Base-by-base conservation (phyloP, 768 basidiomycete genomes). In the Peribolospora kevripleyi region DNA sequence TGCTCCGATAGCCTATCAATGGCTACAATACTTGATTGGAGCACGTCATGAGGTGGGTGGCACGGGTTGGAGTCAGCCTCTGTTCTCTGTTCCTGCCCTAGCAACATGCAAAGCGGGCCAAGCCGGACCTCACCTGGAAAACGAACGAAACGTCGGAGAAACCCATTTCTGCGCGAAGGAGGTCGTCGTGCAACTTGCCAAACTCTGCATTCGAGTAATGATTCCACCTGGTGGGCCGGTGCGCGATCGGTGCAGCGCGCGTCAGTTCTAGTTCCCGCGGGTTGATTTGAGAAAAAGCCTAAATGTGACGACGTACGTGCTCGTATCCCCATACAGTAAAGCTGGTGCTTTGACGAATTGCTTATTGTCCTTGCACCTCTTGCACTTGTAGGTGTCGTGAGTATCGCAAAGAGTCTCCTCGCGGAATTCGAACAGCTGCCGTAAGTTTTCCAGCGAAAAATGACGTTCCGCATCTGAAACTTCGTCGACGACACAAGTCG, bases 341-440 rank as follows among this genome's bases (percentile, higher is more conserved):
- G 85, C 88, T 2, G 80, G 78, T 3, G 84, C 73, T 68, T 91
- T 95, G 62, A 76, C 72, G 48, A 74, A 64, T 66, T 97, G 93
- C 62, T 75, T 81, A 14, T 86, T 87, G 58, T 87, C 73, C 68
- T 76, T 81, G 67, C 87, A 91, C 52, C 84, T 75, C 66, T 84
- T 85, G 69, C 86, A 90, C 68, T 97, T 97, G 76, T 91, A 97
- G 6, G 87, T 90, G 64, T 97, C 91, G 62, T 98, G 93, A 42
- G 93, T 97, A 65, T 97, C 87, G 38, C 2, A 11, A 48, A 7
- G 14, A 48, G 55, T n/a, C 45, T 52, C 58, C 55, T 61, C 54
- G 57, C 60, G 59, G 71, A 88, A 90, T 42, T 76, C 72, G 73
- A 98, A 98, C 47, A 98, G 72, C 65, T 95, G 82, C 46, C 87